These are phyloP conservation scores for Dendrobium catenatum DNA, from an alignment of 106 monocot genomes.

Conservation along the genomic window DNA sequence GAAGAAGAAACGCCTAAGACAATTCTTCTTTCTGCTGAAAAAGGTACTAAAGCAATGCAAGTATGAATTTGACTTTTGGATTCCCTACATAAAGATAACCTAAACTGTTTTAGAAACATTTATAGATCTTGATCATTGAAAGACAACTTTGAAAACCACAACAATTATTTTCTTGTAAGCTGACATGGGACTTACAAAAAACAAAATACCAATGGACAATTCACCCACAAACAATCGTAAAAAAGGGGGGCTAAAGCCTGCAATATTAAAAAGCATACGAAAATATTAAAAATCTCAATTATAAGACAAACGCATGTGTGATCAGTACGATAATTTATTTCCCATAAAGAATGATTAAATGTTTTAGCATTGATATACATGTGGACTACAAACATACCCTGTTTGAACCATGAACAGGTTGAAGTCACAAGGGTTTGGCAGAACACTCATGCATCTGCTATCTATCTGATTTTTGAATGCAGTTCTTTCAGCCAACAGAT, in stretches of 20 bases:
- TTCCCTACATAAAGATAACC: neutral
- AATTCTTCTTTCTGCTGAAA: neutral
- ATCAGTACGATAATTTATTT: neutral
- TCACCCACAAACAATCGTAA: neutral
- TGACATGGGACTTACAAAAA: neutral
- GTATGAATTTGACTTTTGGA: neutral
- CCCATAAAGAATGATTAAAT: neutral
- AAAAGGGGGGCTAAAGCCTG: neutral
- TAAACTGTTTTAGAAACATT: neutral
- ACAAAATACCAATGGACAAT: neutral
- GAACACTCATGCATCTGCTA: constrained; percentile 81
- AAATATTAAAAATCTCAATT: neutral
- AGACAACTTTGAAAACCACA: neutral
- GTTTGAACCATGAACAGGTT: constrained; percentile 93
- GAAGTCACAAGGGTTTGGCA: constrained; percentile 78
- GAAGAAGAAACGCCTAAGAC: neutral
- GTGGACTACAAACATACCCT: constrained; percentile 29
- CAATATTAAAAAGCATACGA: neutral
- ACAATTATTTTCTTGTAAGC: neutral
- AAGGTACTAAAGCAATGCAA: neutral
- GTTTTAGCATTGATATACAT: neutral
- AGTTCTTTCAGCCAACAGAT: constrained; percentile 38
- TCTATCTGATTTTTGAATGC: constrained; percentile 72
- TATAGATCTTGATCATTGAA: neutral
- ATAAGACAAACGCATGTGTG: neutral